Conservation (phyloP, 164 flowering plant species). For the Warburgia ugandensis region DNA sequence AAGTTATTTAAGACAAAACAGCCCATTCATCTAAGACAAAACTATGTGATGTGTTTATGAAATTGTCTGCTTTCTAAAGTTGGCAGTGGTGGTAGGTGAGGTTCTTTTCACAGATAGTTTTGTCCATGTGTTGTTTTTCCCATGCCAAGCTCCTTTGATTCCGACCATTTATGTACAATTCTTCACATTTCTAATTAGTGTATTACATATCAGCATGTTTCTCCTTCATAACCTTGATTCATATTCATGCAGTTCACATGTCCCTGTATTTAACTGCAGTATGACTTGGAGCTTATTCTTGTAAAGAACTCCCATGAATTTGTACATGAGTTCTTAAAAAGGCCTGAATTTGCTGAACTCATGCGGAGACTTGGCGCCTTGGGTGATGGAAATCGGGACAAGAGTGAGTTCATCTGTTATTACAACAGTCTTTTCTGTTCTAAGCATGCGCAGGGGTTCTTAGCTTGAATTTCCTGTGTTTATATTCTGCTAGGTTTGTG, state of each 20-base stretch:
- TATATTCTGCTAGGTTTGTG: not conserved
- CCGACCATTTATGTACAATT: too few relatives aligned
- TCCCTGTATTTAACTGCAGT: conserved; percentile 35
- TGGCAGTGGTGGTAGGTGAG: too few relatives aligned
- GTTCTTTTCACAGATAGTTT: too few relatives aligned
- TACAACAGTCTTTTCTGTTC: not conserved
- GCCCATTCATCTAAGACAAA: too few relatives aligned
- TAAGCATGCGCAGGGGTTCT: not conserved
- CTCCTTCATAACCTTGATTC: too few relatives aligned
- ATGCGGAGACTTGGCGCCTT: conserved; percentile 96
- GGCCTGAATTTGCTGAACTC: conserved; percentile 73
- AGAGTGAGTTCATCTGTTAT: conserved; percentile 34
- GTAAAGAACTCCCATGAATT: conserved; percentile 87
- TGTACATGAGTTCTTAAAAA: conserved; percentile 83
- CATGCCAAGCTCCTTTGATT: too few relatives aligned
- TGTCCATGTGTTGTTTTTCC: too few relatives aligned
- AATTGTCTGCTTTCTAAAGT: too few relatives aligned
- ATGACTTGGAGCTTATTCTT: conserved; percentile 82
- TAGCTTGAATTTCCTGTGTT: not conserved
- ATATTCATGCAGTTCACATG: not conserved
- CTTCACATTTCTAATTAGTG: too few relatives aligned
- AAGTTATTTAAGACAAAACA: too few relatives aligned
- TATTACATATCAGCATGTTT: too few relatives aligned
- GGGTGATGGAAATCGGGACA: conserved; percentile 89
- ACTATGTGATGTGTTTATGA: too few relatives aligned